Evolutionary conservation across 2,329 filamentous ascomycete species (phyloP).

Genomic region (Fusarium pseudograminearum): DNA sequence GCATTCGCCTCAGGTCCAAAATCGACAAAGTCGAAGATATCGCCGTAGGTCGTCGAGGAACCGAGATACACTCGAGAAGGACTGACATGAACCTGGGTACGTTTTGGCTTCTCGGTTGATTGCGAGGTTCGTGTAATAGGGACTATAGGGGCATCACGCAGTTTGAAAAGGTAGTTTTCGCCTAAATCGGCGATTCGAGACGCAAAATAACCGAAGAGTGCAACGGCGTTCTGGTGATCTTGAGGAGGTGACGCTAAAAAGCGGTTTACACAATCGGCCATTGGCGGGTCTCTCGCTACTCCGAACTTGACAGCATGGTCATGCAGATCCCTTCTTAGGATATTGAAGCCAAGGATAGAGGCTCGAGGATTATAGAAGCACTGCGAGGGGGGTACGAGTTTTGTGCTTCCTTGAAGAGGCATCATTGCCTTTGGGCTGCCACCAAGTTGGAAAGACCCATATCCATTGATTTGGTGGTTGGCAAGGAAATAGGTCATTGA

Average conservation of each 20-base stretch:
- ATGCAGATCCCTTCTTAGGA: slow-evolving; percentile 81
- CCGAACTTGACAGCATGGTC: slow-evolving; percentile 86
- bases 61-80: slow-evolving; percentile 87
- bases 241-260: slow-evolving; percentile 79
- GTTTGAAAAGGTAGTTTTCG: slow-evolving; percentile 66
- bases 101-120: slow-evolving; percentile 57
- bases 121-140: slow-evolving; percentile 66
- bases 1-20: slow-evolving; percentile 89
- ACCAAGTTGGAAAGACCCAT: slow-evolving; percentile 72
- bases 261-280: slow-evolving; percentile 79
- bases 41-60: slow-evolving; percentile 74
- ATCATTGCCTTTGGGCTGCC: slow-evolving; percentile 71
- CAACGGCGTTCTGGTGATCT: slow-evolving; percentile 72
- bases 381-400: slow-evolving; percentile 77
- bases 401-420: slow-evolving; percentile 76
- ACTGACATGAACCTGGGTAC: slow-evolving; percentile 59
- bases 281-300: slow-evolving; percentile 83
- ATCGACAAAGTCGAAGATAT: slow-evolving; percentile 97
- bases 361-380: slow-evolving; percentile 87
- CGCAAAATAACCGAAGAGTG: slow-evolving; percentile 86
- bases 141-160: slow-evolving; percentile 77
- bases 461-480: slow-evolving; percentile 82
- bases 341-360: slow-evolving; percentile 81
- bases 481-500: slow-evolving; percentile 85
- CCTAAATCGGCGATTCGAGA: slow-evolving; percentile 80